Evolutionary conservation across 2,329 filamentous ascomycete genomes (phyloP).

Genomic region (Verticillium dahliae): DNA sequence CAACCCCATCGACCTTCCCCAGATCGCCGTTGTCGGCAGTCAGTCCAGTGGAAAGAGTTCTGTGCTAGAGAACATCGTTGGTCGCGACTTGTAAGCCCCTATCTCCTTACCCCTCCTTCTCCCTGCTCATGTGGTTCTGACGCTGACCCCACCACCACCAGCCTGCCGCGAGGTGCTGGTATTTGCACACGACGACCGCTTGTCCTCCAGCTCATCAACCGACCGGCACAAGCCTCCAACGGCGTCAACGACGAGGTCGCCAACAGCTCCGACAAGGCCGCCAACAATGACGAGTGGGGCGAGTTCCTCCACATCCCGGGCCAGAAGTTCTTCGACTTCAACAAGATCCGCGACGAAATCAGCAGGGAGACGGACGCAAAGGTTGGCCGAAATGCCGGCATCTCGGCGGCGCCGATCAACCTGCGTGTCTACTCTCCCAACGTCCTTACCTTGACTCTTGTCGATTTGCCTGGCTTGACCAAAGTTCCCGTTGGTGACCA

Average conservation of each 20-base stretch:
- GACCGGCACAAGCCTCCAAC: constrained; percentile 62
- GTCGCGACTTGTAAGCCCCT: constrained; percentile 84
- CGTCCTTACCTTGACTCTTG: constrained; percentile 90
- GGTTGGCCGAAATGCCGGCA: constrained; percentile 92
- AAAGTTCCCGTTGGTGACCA: constrained; percentile 97
- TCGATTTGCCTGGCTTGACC: constrained; percentile 92
- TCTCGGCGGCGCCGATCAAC: constrained; percentile 95
- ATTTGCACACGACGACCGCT: constrained; percentile 96
- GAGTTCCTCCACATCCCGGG: constrained; percentile 97
- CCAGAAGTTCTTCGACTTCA: constrained; percentile 96
- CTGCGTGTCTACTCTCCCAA: constrained; percentile 97
- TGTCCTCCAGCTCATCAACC: constrained; percentile 96
- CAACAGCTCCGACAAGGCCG: constrained; percentile 70
- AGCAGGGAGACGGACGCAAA: constrained; percentile 93
- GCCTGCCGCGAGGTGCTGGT: constrained; percentile 91
- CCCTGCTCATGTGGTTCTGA: constrained; percentile 5
- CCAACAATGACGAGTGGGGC: constrained; percentile 94
- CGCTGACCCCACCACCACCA: constrained; percentile 33
- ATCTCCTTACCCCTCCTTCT: constrained; percentile 2
- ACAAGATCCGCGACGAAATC: constrained; percentile 97
- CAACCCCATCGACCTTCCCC: constrained; percentile 97
- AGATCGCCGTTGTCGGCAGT: constrained; percentile 96
- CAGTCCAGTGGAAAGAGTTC: constrained; percentile 99
- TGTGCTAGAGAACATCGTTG: constrained; percentile 97
- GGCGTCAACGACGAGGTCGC: constrained; percentile 63